Evolutionary conservation across 352 stramenopile genomes (phyloP).

Genomic region (Phytopythium boreale): DNA sequence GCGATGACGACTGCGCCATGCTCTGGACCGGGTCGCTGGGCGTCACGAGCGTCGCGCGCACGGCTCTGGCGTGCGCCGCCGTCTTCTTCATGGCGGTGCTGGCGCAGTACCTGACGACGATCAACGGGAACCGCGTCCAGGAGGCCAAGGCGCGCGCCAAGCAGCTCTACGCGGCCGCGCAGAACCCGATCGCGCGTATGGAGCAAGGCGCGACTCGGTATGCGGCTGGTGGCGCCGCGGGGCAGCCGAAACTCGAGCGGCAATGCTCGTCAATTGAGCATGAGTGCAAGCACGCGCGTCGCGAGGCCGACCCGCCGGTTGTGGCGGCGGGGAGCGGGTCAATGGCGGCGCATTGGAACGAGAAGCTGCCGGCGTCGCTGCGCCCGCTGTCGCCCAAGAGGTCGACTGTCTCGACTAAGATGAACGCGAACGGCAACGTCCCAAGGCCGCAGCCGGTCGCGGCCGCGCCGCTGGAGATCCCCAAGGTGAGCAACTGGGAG

Average conservation of each 20-base stretch:
- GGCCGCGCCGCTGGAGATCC: not conserved
- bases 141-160: constrained; percentile 37
- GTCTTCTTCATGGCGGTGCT: constrained; percentile 59
- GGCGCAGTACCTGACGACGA: constrained; percentile 54
- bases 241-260: not conserved
- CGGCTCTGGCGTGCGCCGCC: constrained; percentile 31
- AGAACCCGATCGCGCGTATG: not conserved
- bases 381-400: constrained; percentile 11
- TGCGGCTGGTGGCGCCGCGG: not conserved
- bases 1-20: constrained; percentile 57
- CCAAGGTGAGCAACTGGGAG: constrained; percentile 45
- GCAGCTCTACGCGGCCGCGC: constrained; percentile 2
- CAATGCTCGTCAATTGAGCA: constrained; percentile 19
- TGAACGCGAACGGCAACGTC: not conserved
- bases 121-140: constrained; percentile 40
- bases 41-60: constrained; percentile 44
- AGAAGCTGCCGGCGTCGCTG: constrained; percentile 11
- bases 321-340: not conserved
- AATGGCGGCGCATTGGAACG: not conserved
- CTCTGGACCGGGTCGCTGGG: constrained; percentile 56
- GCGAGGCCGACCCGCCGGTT: not conserved
- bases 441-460: no score
- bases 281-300: not conserved
- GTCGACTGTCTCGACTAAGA: constrained; percentile 14
- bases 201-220: not conserved